Evolutionary conservation across 257 asterid genomes (phyloP), one percentile per base, ranked within the genome.

Genomic region (Misopates orontium): DNA sequence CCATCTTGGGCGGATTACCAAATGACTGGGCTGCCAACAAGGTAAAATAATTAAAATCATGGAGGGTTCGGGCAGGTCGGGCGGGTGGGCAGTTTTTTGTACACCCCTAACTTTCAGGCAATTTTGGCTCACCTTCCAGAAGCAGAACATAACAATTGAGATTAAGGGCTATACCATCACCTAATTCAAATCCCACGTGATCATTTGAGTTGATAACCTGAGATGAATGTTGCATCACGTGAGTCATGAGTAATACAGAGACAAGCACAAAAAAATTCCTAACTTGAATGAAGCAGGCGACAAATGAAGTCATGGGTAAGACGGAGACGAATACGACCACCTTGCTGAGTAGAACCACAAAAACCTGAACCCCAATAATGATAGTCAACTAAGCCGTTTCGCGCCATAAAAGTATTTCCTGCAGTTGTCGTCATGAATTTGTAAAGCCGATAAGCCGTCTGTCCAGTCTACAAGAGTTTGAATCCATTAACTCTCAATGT

Each of bases 101-200:
- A n/a, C n/a, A n/a, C n/a, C n/a, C n/a, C n/a, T n/a, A n/a, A 12
- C 19, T 58, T 24, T 49, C 42, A 14, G 87, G 82, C 42, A 84
- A 19, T 51, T 60, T 71, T 0, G 60, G 55, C 75, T 84, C 85
- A 0, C 78, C 73, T 50, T 84, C 80, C 4, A 81, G 85, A 15
- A 74, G 72, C 62, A 84, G 62, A 70, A 75, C 80, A 57, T 61
- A 77, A 5, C 10, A 13, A 12, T 39, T 60, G 58, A 41, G 57
- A 28, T 22, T 51, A 60, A 20, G 23, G 15, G 36, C 14, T 6
- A 20, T 9, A 22, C 12, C 36, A n/a, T n/a, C n/a, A n/a, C n/a
- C n/a, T n/a, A n/a, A n/a, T n/a, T n/a, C n/a, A n/a, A n/a, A n/a
- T 23, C 23, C 60, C 15, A 21, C 39, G 22, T 42, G 66, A 42